phyloP scores from a whole-genome alignment of 78 protist genomes.

The Emiliania huxleyi region DNA sequence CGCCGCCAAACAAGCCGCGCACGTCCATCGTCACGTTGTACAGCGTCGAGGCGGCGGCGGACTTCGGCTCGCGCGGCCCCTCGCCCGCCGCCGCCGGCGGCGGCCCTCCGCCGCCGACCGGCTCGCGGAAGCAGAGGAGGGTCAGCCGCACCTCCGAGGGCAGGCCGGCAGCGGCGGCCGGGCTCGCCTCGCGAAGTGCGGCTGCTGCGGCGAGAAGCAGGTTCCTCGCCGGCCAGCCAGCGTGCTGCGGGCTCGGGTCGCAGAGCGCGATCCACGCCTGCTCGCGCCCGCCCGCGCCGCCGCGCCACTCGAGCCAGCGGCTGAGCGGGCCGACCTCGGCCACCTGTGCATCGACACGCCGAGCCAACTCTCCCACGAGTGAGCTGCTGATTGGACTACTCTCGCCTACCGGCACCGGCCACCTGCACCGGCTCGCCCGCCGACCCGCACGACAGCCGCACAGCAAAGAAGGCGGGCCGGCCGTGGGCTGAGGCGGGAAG shows the following conservation, averaged over 20 bases:
- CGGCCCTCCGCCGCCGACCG: neutral
- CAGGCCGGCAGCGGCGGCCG: neutral
- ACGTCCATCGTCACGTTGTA: too few species aligned
- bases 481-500: neutral
- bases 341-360: too few species aligned
- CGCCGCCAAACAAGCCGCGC: too few species aligned
- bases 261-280: slow-evolving; percentile 50
- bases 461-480: neutral
- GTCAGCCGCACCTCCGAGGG: neutral
- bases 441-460: neutral
- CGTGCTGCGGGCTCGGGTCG: slow-evolving; percentile 69
- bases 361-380: too few species aligned
- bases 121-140: neutral
- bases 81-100: too few species aligned
- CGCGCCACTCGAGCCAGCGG: neutral
- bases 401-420: too few species aligned
- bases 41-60: too few species aligned
- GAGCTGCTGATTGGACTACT: too few species aligned
- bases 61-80: too few species aligned
- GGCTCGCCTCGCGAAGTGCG: neutral
- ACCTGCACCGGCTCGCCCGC: too few species aligned
- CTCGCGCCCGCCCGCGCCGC: neutral
- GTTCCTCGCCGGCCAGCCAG: slow-evolving; percentile 89
- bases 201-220: slow-evolving; percentile 25
- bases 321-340: neutral